Evolutionary conservation across 176 grass and related monocot genomes (phyloP).

Genomic region (Oropetium thomaeum): DNA sequence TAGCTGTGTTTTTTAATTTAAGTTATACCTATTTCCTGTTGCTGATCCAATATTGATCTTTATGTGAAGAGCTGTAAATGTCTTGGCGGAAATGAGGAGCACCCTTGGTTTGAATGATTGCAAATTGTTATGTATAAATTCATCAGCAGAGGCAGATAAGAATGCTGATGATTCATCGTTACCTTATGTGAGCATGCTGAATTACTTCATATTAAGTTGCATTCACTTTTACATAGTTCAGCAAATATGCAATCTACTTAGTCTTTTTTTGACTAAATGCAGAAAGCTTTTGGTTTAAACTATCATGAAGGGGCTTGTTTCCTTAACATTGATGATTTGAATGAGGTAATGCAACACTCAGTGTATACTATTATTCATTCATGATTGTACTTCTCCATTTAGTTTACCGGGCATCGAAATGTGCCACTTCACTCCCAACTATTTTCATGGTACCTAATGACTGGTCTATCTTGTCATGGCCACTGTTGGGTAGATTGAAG

Average conservation of each 20-base stretch:
- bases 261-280: conserved; percentile 30
- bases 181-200: conserved; percentile 81
- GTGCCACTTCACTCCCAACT: conserved; percentile 3
- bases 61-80: conserved; percentile 59
- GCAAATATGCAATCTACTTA: conserved; percentile 42
- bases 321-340: conserved; percentile 83
- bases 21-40: conserved; percentile 8
- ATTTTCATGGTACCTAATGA: conserved; percentile 10
- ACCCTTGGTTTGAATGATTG: conserved; percentile 81
- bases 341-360: conserved; percentile 59
- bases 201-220: conserved; percentile 22
- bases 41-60: conserved; percentile 27
- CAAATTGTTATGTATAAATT: conserved; percentile 94
- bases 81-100: conserved; percentile 83
- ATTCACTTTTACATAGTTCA: not conserved
- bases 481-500: conserved; percentile 14
- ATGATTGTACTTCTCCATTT: conserved; percentile 32
- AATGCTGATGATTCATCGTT: conserved; percentile 67
- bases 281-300: conserved; percentile 67
- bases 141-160: conserved; percentile 47
- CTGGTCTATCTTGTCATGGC: not conserved
- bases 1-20: conserved; percentile 4
- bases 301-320: conserved; percentile 51
- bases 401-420: no score
- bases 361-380: not conserved